phyloP scores from a whole-genome alignment of 805 yeast genomes.

The Cyberlindnera galapagoensis region DNA sequence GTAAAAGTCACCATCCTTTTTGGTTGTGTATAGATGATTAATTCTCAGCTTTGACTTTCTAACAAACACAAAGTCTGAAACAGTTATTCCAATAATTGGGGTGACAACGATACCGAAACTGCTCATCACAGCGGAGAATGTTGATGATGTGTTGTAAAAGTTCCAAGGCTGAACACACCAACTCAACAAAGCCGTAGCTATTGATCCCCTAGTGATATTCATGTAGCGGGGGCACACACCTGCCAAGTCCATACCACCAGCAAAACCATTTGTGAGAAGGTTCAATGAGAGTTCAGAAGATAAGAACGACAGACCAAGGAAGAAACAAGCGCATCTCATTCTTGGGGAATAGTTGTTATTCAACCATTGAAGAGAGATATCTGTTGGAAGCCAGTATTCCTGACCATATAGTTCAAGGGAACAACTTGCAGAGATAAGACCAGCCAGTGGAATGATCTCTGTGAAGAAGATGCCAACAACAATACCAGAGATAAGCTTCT shows the following conservation, averaged over 20 bases:
- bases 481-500: conserved; percentile 25
- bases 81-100: conserved; percentile 30
- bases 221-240: conserved; percentile 18
- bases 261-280: conserved; percentile 30
- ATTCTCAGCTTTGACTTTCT: conserved; percentile 27
- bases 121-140: conserved; percentile 31
- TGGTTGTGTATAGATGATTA: conserved; percentile 28
- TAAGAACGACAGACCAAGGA: conserved; percentile 30
- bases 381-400: conserved; percentile 33
- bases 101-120: conserved; percentile 33
- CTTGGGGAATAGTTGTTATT: conserved; percentile 27
- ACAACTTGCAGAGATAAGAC: conserved; percentile 32
- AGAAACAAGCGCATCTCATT: conserved; percentile 36
- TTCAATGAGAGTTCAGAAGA: conserved; percentile 31
- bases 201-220: conserved; percentile 26
- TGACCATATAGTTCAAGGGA: conserved; percentile 28
- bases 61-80: conserved; percentile 31
- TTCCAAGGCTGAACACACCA: conserved; percentile 36
- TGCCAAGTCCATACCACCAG: conserved; percentile 25
- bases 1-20: conserved; percentile 25
- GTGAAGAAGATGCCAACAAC: conserved; percentile 29
- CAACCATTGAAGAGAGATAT: conserved; percentile 34
- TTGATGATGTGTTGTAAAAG: conserved; percentile 31
- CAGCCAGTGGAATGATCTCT: conserved; percentile 35
- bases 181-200: conserved; percentile 27